Conservation (phyloP, 1,284 basidiomycete genomes). For the Leccinum subfulvum region DNA sequence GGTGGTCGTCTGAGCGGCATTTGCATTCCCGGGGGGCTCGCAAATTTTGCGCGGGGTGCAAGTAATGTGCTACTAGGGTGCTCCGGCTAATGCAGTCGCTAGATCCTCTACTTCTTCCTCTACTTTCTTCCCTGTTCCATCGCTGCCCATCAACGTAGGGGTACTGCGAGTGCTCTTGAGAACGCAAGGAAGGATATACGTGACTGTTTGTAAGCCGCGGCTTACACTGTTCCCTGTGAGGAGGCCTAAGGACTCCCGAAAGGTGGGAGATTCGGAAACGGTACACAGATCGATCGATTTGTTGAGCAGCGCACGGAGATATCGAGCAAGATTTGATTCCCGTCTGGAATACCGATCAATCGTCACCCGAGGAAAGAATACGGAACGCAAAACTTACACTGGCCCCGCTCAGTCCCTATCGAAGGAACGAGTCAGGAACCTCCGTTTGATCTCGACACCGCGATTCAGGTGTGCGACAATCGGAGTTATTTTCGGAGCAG, state of each 20-base stretch:
- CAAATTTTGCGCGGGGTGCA: constrained; percentile 8
- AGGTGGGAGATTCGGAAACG: constrained; percentile 51
- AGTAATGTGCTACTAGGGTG: constrained; percentile 32
- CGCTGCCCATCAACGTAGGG: constrained; percentile 38
- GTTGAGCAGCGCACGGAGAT: constrained; percentile 77
- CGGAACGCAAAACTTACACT: constrained; percentile 52
- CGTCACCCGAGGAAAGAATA: not conserved
- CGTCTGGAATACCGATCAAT: constrained; percentile 23
- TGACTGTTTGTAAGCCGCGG: constrained; percentile 39
- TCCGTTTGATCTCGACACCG: constrained; percentile 96
- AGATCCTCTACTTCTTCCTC: constrained; percentile 27
- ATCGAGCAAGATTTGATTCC: constrained; percentile 80
- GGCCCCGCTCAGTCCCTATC: constrained; percentile 49
- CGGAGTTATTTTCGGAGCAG: too few relatives aligned
- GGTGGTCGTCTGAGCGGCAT: constrained; percentile 62
- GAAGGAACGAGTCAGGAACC: constrained; percentile 58
- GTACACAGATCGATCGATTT: constrained; percentile 81
- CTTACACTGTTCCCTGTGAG: constrained; percentile 23
- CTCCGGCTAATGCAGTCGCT: constrained; percentile 12
- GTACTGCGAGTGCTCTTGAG: constrained; percentile 50
- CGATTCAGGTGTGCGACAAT: constrained; percentile 89
- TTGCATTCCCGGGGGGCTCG: constrained; percentile 23
- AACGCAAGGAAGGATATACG: constrained; percentile 80
- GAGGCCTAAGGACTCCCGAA: constrained; percentile 20
- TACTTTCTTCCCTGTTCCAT: constrained; percentile 34